Conservation (phyloP, 345 rosid genomes). For the Acer saccharum region DNA sequence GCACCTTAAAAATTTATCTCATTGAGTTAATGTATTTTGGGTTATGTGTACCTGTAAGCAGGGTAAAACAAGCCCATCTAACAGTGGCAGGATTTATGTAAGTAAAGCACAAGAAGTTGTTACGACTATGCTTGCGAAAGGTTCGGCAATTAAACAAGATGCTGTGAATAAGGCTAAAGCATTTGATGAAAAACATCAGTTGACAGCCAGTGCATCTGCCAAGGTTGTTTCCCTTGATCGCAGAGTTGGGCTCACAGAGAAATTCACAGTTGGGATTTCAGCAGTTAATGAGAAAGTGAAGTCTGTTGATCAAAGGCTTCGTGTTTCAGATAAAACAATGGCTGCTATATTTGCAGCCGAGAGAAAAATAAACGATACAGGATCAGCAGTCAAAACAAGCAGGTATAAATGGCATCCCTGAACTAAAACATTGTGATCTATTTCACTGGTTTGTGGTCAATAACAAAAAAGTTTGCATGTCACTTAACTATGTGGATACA, state of each 20-base stretch:
- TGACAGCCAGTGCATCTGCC: conserved; percentile 91
- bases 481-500: not conserved
- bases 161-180: conserved; percentile 94
- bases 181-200: conserved; percentile 83
- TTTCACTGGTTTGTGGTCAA: not conserved
- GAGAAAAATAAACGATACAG: conserved; percentile 86
- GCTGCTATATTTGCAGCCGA: conserved; percentile 97
- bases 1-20: conserved; percentile 1
- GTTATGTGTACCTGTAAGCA: conserved; percentile 33
- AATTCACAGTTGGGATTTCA: conserved; percentile 80
- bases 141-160: conserved; percentile 87
- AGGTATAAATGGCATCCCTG: conserved; percentile 41
- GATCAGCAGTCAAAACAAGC: conserved; percentile 98
- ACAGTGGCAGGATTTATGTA: conserved; percentile 69
- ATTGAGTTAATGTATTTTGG: not conserved
- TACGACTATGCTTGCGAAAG: conserved; percentile 76
- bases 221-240: conserved; percentile 78
- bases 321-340: conserved; percentile 95
- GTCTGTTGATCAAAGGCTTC: conserved; percentile 93
- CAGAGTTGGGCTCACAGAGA: conserved; percentile 83
- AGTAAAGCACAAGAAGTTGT: conserved; percentile 89
- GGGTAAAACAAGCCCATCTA: conserved; percentile 48
- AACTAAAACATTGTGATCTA: conserved; percentile 14
- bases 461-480: not conserved
- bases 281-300: conserved; percentile 91